These are phyloP conservation scores for Clonostachys rhizophaga DNA, from an alignment of 2,329 filamentous ascomycete genomes.

Conservation along the genomic window DNA sequence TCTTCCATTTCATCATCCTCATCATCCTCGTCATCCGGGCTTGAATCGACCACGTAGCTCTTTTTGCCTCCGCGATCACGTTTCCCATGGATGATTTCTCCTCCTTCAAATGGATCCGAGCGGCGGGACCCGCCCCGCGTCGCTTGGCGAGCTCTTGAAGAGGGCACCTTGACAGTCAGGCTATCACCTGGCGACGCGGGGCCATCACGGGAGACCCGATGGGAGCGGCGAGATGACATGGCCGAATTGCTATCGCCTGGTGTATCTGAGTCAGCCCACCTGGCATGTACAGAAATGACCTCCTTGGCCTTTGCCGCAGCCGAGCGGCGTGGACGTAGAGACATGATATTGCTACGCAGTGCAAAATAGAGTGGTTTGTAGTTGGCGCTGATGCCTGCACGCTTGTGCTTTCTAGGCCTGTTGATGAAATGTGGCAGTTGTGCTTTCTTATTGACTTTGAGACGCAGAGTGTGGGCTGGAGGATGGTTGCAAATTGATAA, in stretches of 20 bases:
- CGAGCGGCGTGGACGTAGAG: slow-evolving; percentile 40
- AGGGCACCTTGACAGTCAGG: slow-evolving; percentile 31
- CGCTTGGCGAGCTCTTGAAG: slow-evolving; percentile 46
- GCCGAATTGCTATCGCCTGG: slow-evolving; percentile 14
- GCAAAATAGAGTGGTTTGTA: no score
- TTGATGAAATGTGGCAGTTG: no score
- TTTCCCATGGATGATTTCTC: slow-evolving; percentile 44
- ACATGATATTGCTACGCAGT: slow-evolving; percentile 22
- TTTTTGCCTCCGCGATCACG: slow-evolving; percentile 52
- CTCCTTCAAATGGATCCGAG: slow-evolving; percentile 32
- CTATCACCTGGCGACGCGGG: not conserved
- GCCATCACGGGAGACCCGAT: slow-evolving; percentile 31
- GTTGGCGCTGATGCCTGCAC: no score
- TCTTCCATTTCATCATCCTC: slow-evolving; percentile 35
- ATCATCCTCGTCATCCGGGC: slow-evolving; percentile 39
- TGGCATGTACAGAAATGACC: slow-evolving; percentile 33
- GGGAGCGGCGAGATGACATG: slow-evolving; percentile 50
- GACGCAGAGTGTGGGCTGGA: no score
- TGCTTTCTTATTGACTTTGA: no score
- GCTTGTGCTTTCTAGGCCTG: no score
- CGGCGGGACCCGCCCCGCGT: slow-evolving; percentile 30
- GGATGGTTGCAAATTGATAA: no score
- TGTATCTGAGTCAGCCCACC: slow-evolving; percentile 30
- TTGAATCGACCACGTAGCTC: slow-evolving; percentile 55
- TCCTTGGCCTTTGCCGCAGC: slow-evolving; percentile 35